These are phyloP conservation scores for Saccharomyces eubayanus DNA, from an alignment of 805 yeast genomes.

Conservation along the genomic window DNA sequence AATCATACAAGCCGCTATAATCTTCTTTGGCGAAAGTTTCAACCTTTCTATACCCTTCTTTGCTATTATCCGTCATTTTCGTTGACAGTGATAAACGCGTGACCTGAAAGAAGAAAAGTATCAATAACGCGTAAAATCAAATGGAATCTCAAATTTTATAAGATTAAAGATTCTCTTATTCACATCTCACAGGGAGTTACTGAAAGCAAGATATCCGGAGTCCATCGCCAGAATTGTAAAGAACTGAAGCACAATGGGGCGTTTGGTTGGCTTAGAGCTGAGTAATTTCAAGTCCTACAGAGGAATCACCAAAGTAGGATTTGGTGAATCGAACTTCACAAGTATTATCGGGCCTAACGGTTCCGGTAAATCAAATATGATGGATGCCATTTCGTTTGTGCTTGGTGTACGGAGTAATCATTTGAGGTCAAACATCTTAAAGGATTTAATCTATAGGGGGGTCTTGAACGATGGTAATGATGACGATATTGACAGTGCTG, in stretches of 20 bases:
- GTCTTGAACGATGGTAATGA: conserved; percentile 23
- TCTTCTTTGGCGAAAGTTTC: no score
- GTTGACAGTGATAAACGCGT: not conserved
- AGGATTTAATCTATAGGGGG: conserved; percentile 79
- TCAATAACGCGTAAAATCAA: not conserved
- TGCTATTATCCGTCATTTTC: not conserved
- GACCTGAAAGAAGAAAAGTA: not conserved
- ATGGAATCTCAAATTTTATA: not conserved
- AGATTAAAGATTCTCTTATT: not conserved
- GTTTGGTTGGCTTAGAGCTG: conserved; percentile 68
- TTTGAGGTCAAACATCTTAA: conserved; percentile 62
- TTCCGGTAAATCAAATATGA: conserved; percentile 92
- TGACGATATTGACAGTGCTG: conserved; percentile 13
- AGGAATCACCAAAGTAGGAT: conserved; percentile 68
- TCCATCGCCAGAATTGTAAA: not conserved
- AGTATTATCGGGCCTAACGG: conserved; percentile 98
- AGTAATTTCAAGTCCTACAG: conserved; percentile 86
- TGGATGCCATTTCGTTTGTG: conserved; percentile 95
- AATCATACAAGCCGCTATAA: no score
- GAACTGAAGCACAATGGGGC: conserved; percentile 50
- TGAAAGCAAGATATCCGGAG: not conserved
- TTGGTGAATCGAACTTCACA: conserved; percentile 77
- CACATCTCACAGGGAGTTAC: not conserved
- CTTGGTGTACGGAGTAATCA: conserved; percentile 73
- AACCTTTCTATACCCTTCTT: no score